A percentile compares a stretch with the other conserved stretches of the same genome.
These are phyloP conservation scores for Skeletonema costatum DNA, from an alignment of 108 stramenopile species.

Conservation along the genomic window DNA sequence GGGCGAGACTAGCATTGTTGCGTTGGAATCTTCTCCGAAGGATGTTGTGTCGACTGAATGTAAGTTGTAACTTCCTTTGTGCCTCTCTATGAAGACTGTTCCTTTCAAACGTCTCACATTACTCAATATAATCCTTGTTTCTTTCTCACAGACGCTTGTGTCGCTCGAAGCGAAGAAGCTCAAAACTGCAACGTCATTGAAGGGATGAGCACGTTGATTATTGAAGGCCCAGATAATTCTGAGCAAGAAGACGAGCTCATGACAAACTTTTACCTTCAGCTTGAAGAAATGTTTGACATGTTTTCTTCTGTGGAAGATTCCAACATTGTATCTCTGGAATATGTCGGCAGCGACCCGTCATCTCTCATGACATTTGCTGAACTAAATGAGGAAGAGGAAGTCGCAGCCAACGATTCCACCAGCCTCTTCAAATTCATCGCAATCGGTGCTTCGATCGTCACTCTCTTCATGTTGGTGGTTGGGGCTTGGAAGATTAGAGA, in stretches of 20 bases:
- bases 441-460: not conserved
- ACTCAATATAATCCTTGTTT: not conserved
- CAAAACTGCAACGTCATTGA: not conserved
- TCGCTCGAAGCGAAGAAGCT: not conserved
- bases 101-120: not conserved
- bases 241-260: not conserved
- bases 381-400: not conserved
- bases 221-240: not conserved
- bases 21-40: not conserved
- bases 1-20: not conserved
- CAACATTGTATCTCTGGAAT: not conserved
- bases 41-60: not conserved
- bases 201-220: not conserved
- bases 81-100: not conserved
- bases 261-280: not conserved
- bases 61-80: not conserved
- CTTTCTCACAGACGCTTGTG: not conserved
- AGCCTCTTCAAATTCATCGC: not conserved
- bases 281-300: not conserved
- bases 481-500: not conserved
- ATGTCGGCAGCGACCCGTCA: not conserved
- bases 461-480: not conserved
- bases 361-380: not conserved
- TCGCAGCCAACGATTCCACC: not conserved
- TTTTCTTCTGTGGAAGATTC: not conserved